These are phyloP conservation scores for Phytophthora tentaculata DNA, from an alignment of 352 stramenopile species.

Conservation along the genomic window DNA sequence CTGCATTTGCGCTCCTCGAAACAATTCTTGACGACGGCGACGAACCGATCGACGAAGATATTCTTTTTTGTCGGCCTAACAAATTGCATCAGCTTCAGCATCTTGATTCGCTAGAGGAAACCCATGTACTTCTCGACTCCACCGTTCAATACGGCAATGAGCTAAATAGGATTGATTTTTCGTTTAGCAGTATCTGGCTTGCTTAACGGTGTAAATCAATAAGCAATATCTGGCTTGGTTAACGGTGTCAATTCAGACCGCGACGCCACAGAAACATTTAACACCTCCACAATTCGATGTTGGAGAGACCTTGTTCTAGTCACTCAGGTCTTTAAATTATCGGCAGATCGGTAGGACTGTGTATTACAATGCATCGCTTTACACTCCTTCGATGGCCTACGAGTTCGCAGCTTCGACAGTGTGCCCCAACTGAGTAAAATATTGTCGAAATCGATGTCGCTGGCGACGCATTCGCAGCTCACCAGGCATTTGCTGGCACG, in stretches of 20 bases:
- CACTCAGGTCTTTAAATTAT: no score
- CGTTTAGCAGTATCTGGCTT: neutral
- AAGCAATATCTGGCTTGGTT: no score
- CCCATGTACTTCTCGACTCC: conserved; percentile 1
- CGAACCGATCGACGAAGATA: conserved; percentile 1
- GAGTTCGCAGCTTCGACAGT: conserved; percentile 6
- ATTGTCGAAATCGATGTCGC: conserved; percentile 68
- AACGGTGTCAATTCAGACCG: no score
- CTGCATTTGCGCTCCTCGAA: conserved; percentile 11
- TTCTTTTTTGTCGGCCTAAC: neutral
- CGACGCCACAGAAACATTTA: no score
- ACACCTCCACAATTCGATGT: no score
- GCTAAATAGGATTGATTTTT: neutral
- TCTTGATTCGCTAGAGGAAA: neutral
- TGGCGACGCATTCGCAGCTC: conserved; percentile 45
- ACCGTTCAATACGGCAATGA: neutral
- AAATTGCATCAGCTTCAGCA: neutral
- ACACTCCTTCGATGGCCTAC: neutral
- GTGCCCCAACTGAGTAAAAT: conserved; percentile 40
- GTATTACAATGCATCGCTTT: no score
- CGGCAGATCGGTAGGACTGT: no score
- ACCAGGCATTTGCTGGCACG: conserved; percentile 42
- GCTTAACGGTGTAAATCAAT: neutral
- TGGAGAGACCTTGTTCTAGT: no score
- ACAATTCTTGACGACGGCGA: conserved; percentile 12